phyloP scores from a whole-genome alignment of 305 asterid species.

The Fraxinus floribunda region DNA sequence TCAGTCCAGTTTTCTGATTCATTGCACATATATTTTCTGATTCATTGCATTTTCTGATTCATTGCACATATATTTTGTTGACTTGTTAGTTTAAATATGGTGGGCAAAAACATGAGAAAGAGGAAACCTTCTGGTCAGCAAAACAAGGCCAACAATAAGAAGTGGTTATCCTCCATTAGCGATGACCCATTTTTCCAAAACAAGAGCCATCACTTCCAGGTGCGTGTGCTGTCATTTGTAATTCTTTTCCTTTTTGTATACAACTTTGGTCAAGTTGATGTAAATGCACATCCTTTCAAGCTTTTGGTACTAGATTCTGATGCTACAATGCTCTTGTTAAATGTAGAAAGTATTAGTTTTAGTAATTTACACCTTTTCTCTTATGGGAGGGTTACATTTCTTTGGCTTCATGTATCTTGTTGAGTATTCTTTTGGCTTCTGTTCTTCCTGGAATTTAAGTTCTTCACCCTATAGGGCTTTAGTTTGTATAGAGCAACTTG shows the following conservation, averaged over 20 bases:
- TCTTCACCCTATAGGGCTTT: too few species aligned
- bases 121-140: conserved; percentile 38
- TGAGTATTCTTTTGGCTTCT: not conserved
- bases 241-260: not conserved
- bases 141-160: conserved; percentile 36
- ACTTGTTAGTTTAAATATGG: not conserved
- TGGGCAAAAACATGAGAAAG: conserved; percentile 40
- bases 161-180: conserved; percentile 39
- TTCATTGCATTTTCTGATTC: too few species aligned
- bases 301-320: not conserved
- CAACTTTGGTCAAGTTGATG: not conserved
- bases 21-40: too few species aligned
- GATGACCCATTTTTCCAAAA: conserved; percentile 57
- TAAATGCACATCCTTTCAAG: not conserved
- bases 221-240: not conserved
- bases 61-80: too few species aligned
- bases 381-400: not conserved
- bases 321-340: not conserved
- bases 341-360: not conserved
- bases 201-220: conserved; percentile 73
- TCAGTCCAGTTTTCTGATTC: too few species aligned
- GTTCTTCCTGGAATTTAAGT: too few species aligned
- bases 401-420: not conserved
- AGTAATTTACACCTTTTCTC: not conserved
- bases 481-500: too few species aligned